These are phyloP conservation scores for Ophiocordyceps camponoti-floridani DNA, from an alignment of 2,329 filamentous ascomycete species.

Conservation along the genomic window DNA sequence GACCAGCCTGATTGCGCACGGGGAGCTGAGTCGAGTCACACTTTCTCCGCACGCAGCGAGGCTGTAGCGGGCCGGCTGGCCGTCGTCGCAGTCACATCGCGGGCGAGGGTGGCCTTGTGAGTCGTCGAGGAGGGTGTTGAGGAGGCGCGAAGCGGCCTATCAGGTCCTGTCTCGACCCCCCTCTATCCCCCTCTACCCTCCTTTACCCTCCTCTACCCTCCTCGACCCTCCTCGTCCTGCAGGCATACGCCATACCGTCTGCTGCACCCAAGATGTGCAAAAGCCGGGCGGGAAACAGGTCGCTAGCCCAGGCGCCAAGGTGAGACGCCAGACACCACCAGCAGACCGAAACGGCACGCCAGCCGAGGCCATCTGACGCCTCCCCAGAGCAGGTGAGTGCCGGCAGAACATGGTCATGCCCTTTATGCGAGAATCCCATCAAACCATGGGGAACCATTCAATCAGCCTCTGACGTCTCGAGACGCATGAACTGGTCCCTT, in stretches of 20 bases:
- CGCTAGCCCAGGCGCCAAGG: slow-evolving; percentile 2
- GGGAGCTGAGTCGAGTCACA: background rate
- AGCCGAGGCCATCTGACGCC: slow-evolving; percentile 3
- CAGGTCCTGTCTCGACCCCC: background rate
- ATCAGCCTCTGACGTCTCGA: background rate
- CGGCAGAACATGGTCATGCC: slow-evolving; percentile 9
- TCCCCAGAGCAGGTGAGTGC: slow-evolving; percentile 3
- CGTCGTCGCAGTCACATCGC: slow-evolving; percentile 1
- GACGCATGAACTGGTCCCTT: slow-evolving; percentile 10
- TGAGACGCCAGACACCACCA: slow-evolving; percentile 13
- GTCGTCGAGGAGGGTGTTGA: slow-evolving; percentile 2
- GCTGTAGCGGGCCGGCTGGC: background rate
- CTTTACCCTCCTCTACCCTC: no score
- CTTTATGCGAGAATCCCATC: slow-evolving; percentile 3
- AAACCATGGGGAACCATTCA: background rate
- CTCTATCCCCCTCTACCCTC: no score
- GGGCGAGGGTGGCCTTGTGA: slow-evolving; percentile 10
- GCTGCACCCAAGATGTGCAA: background rate
- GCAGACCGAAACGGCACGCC: background rate
- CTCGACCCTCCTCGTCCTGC: background rate
- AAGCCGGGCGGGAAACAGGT: background rate
- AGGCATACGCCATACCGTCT: background rate
- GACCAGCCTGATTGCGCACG: background rate
- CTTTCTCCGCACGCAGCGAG: background rate
- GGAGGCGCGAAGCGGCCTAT: slow-evolving; percentile 8